Base-by-base conservation (phyloP, 2,329 filamentous ascomycete genomes). In the Delphinella strobiligena region DNA sequence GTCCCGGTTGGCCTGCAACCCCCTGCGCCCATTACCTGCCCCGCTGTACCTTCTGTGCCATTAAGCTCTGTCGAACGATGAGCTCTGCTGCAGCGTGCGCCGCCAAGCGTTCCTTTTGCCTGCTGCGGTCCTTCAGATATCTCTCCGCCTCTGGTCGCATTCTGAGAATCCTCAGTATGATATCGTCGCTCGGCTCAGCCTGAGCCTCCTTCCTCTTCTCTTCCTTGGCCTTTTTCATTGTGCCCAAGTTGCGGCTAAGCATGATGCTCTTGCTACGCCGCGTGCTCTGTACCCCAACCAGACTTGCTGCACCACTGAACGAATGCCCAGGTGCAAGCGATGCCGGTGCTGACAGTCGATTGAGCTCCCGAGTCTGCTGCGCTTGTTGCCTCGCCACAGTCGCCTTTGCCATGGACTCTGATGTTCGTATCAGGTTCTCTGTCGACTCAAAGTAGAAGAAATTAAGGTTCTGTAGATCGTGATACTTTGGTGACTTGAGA, bases 361-460 rank as follows among this genome's bases (percentile, higher is more conserved):
- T 82, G 40, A 73, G 59, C 47, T 50, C 37, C 49, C 73, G 71
- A 3, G 52, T 48, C 12, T 54, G 47, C 36, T 56, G 36, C 36
- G 56, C 58, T 53, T 88, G 80, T 50, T 82, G 74, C 54, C 93
- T 82, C 44, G 84, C 75, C 8, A 82, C 81, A 3, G 82, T 93
- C 31, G 87, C 86, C 2, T 84, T 80, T 3, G 88, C 89, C 83
- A 98, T 98, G 41, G 85, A 77, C 61, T 98, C 91, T 2, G 86
- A 94, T n/a, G 86, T 93, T 37, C 89, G 82, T 51, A 96, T 86
- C 10, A 98, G 73, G 51, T 83, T 88, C 45, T 93, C 84, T 1
- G 87, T 93, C 22, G 82, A 75, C 54, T 96, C 88, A 55, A 91
- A 93, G 67, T 98, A 98, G 70, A 96, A 98, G 71, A 96, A 98